A percentile compares a stretch with the other conserved stretches of the same genome.
phyloP scores from a whole-genome alignment of 352 stramenopile genomes.

The Pythium sukuiense region DNA sequence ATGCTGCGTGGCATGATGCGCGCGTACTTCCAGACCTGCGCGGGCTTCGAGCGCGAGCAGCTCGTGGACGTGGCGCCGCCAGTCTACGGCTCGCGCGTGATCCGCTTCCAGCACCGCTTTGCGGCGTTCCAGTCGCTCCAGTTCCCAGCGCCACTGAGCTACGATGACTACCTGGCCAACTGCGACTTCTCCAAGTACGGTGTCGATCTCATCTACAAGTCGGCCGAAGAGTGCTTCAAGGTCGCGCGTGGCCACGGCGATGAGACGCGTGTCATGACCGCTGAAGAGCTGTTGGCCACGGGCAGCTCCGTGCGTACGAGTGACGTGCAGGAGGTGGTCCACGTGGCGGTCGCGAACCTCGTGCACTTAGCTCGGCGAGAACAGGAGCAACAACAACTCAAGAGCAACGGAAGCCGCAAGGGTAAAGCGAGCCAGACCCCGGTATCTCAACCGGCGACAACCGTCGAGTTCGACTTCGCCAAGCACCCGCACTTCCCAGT shows the following conservation, averaged over 20 bases:
- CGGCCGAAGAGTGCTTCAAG: slow-evolving; percentile 85
- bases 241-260: slow-evolving; percentile 54
- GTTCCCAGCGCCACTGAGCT: slow-evolving; percentile 64
- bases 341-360: slow-evolving; percentile 66
- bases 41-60: slow-evolving; percentile 67
- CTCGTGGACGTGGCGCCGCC: slow-evolving; percentile 47
- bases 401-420: slow-evolving; percentile 5
- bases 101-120: slow-evolving; percentile 83
- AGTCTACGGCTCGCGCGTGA: slow-evolving; percentile 58
- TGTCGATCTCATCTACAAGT: slow-evolving; percentile 79
- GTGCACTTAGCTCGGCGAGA: slow-evolving; percentile 55
- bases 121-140: slow-evolving; percentile 71
- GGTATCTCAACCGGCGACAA: not conserved
- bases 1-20: slow-evolving; percentile 73
- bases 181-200: slow-evolving; percentile 79
- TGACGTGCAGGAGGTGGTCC: slow-evolving; percentile 59
- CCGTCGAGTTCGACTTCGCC: slow-evolving; percentile 50
- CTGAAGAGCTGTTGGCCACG: slow-evolving; percentile 14
- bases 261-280: slow-evolving; percentile 32
- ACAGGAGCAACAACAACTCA: slow-evolving; percentile 27
- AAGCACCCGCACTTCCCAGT: slow-evolving; percentile 73
- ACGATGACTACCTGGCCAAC: slow-evolving; percentile 76
- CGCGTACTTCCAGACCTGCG: slow-evolving; percentile 80
- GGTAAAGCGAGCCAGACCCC: not conserved
- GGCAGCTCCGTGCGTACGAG: slow-evolving; percentile 30